phyloP scores from a whole-genome alignment of 1,284 basidiomycete genomes.

The Ceraceosorus guamensis region DNA sequence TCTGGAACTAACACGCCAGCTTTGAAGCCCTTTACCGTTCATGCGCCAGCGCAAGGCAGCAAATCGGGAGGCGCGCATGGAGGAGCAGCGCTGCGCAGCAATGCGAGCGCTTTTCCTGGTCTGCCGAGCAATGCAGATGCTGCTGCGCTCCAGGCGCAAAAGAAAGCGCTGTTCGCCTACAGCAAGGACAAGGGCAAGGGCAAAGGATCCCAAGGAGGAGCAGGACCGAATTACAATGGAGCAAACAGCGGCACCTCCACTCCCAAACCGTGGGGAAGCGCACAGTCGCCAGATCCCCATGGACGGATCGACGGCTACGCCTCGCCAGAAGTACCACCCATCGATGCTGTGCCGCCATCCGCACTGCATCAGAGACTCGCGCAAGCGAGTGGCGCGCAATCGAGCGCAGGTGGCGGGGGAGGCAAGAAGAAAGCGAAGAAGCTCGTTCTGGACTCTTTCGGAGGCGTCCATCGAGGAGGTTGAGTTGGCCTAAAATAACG shows the following conservation, averaged over 20 bases:
- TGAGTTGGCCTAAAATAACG: too few relatives aligned
- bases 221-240: background rate
- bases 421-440: conserved; percentile 25
- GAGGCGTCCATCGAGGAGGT: conserved; percentile 14
- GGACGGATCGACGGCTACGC: background rate
- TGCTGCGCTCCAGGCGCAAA: conserved; percentile 31
- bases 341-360: background rate
- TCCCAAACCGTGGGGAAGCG: background rate
- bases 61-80: background rate
- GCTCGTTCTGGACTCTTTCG: conserved; percentile 29
- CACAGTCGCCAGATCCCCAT: background rate
- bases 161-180: conserved; percentile 26
- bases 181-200: conserved; percentile 1
- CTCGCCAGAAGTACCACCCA: background rate
- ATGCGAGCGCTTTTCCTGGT: conserved; percentile 16
- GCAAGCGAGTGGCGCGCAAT: background rate
- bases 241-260: conserved; percentile 4
- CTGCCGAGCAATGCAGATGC: conserved; percentile 28
- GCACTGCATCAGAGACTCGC: background rate
- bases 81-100: background rate
- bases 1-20: background rate
- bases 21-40: background rate
- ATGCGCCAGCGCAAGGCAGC: background rate
- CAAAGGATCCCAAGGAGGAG: conserved; percentile 1
- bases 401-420: background rate